These are phyloP conservation scores for Mycena floridula DNA, from an alignment of 768 basidiomycete species.

Conservation along the genomic window DNA sequence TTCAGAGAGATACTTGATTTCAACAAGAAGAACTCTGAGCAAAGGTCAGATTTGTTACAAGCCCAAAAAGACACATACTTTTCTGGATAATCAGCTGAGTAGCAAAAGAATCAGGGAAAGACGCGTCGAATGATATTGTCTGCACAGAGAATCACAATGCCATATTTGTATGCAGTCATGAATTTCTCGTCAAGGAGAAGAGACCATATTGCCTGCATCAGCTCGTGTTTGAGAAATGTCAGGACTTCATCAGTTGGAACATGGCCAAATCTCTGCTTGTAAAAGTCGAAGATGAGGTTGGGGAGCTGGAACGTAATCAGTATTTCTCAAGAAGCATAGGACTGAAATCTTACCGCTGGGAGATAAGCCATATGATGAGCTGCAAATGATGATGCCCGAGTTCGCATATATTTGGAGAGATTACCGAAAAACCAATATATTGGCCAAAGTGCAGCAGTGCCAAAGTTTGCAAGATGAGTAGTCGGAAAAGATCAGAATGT, in stretches of 20 bases:
- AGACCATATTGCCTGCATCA: constrained; percentile 13
- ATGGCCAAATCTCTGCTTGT: constrained; percentile 2
- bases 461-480: constrained; percentile 14
- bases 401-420: constrained; percentile 14
- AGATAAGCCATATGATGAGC: constrained; percentile 19
- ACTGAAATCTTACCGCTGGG: constrained; percentile 6
- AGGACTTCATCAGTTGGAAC: neutral
- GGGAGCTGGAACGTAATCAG: constrained; percentile 7
- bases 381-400: constrained; percentile 1
- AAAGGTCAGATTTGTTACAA: neutral
- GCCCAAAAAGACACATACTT: constrained; percentile 8
- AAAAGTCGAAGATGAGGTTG: constrained; percentile 10
- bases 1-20: constrained; percentile 10
- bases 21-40: constrained; percentile 13
- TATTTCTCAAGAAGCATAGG: neutral
- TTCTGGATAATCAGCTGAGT: constrained; percentile 18
- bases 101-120: constrained; percentile 11
- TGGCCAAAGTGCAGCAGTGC: constrained; percentile 15
- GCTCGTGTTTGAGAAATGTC: constrained; percentile 13
- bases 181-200: constrained; percentile 14
- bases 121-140: constrained; percentile 8
- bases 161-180: constrained; percentile 9
- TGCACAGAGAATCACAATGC: constrained; percentile 8
- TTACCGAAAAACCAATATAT: constrained; percentile 16
- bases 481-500: neutral